A percentile compares a stretch with the other conserved stretches of the same genome.
These are phyloP conservation scores for Macrolepiota fuliginosa DNA, from an alignment of 768 basidiomycete genomes.

Conservation along the genomic window DNA sequence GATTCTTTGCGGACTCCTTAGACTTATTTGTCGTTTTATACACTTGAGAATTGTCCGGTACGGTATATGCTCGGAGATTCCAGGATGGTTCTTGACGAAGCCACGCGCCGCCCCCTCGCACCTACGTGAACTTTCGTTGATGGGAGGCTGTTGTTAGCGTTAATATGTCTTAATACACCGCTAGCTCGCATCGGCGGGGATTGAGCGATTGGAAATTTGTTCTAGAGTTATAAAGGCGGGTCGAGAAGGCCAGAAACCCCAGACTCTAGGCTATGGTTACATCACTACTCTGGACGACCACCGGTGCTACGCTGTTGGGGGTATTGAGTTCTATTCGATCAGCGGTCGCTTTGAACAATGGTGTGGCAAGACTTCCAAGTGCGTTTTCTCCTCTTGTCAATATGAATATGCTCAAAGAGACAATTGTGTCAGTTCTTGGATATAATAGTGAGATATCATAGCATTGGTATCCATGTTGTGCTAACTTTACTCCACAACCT, in stretches of 20 bases:
- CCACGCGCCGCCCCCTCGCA: background rate
- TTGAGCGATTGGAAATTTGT: background rate
- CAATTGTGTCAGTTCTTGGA: conserved; percentile 45
- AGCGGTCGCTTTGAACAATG: conserved; percentile 27
- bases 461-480: background rate
- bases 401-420: background rate
- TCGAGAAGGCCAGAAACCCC: background rate
- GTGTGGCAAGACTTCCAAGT: conserved; percentile 38
- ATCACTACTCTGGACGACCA: conserved; percentile 18
- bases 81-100: background rate
- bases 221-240: background rate
- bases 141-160: background rate
- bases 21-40: conserved; percentile 13
- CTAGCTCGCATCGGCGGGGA: background rate
- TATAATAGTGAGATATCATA: conserved; percentile 52
- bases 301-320: conserved; percentile 18
- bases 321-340: conserved; percentile 13
- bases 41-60: background rate
- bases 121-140: background rate
- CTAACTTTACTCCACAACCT: background rate
- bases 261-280: conserved; percentile 18
- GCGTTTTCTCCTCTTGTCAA: conserved; percentile 12
- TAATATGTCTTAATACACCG: background rate
- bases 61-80: conserved; percentile 20
- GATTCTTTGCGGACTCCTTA: conserved; percentile 15